Evolutionary conservation across 1,284 basidiomycete genomes (phyloP).

Genomic region (Inonotus obliquus): DNA sequence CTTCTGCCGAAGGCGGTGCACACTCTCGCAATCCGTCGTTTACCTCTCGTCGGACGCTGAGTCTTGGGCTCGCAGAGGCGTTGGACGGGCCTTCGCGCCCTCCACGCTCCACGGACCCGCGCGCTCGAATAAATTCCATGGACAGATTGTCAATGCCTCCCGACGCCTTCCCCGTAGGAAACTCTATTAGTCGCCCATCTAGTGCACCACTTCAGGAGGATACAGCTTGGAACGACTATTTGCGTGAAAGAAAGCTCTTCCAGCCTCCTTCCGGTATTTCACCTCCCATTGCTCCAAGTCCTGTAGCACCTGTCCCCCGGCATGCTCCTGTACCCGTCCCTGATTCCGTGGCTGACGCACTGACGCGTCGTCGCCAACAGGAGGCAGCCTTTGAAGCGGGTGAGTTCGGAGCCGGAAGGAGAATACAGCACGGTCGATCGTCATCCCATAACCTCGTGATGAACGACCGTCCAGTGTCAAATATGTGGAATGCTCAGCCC

Average conservation of each 20-base stretch:
- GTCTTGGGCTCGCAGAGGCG: constrained; percentile 53
- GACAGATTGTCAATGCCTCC: constrained; percentile 46
- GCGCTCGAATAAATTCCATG: constrained; percentile 64
- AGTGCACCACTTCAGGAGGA: constrained; percentile 62
- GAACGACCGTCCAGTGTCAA: constrained; percentile 6
- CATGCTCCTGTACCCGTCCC: constrained; percentile 48
- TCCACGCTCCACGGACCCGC: constrained; percentile 60
- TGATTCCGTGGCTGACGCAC: constrained; percentile 66
- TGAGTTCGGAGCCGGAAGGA: constrained; percentile 27
- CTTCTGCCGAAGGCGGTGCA: constrained; percentile 42
- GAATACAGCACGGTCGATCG: constrained; percentile 18
- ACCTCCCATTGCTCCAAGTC: constrained; percentile 61
- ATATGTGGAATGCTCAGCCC: constrained; percentile 7
- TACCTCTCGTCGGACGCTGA: constrained; percentile 60
- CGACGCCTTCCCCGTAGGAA: constrained; percentile 32
- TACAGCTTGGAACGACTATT: constrained; percentile 72
- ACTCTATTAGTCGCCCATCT: constrained; percentile 59
- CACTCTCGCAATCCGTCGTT: constrained; percentile 64
- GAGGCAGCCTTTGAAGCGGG: constrained; percentile 51
- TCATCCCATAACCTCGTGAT: background rate
- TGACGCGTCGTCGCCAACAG: constrained; percentile 59
- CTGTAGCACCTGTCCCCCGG: constrained; percentile 35
- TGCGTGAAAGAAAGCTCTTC: constrained; percentile 72
- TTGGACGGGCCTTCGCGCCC: constrained; percentile 51
- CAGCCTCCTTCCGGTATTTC: constrained; percentile 78